Evolutionary conservation across 1,284 basidiomycete species (phyloP), one percentile per base, ranked within the genome.

Genomic region (Leucoagaricus sp.): DNA sequence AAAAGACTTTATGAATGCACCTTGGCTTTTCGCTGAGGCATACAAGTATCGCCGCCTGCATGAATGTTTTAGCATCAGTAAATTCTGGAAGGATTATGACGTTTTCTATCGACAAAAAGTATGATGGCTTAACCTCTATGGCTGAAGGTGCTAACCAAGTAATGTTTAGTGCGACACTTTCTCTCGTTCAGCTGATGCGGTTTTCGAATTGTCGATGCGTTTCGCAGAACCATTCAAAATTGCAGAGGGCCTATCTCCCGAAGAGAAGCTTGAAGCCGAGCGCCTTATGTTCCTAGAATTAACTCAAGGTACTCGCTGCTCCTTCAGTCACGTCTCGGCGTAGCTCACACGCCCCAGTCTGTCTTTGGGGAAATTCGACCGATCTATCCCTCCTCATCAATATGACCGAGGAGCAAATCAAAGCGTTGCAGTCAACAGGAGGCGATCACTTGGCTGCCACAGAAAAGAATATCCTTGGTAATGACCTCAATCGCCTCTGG

Each of bases 391-490:
- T 98, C 31, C 82, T 98, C 55, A 98, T 98, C 76, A 94, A 98
- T 77, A 98, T 98, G 96, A 94, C 93, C 12, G 96, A 98, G 74
- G 96, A 98, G 44, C 96, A 98, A 72, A 98, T 99, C 76, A 96
- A 96, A 75, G 86, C 91, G 55, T 82, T 98, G n/a, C 96, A 99
- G 72, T 95, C 94, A 15, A 98, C 96, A 19, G 96, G 96, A 25
- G 95, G 95, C 28, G 96, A 96, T 56, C 89, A 95, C 63, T 86
- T 98, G 46, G 95, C 96, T 6, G 92, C 94, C 0, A 97, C 96
- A 0, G 95, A 98, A 75, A 95, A 96, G 79, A 98, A 98, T 65
- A 94, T 96, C 60, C 80, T 96, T 19, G 93, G 93, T 47, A 95
- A 96, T 70, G 81, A 96, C 70, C 79, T 97, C 60, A 74, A 80